phyloP scores from a whole-genome alignment of 495 filamentous ascomycete species.

The Podospora bellae-mahoneyi region DNA sequence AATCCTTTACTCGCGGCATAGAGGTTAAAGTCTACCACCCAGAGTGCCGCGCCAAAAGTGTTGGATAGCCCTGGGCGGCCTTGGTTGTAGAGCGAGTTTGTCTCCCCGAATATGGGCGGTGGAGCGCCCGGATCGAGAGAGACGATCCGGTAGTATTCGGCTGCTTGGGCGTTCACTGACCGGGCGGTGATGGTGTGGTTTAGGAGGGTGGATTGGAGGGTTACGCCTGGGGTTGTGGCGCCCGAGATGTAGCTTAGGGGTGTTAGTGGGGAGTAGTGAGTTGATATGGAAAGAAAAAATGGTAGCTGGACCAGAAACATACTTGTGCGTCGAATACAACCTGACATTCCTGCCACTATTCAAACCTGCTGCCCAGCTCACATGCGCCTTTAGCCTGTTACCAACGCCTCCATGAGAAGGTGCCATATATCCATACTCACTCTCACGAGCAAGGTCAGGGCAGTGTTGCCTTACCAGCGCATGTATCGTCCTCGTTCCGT shows the following conservation, averaged over 20 bases:
- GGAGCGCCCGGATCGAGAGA: constrained; percentile 37
- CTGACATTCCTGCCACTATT: constrained; percentile 50
- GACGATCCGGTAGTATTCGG: constrained; percentile 43
- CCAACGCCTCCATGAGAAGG: constrained; percentile 58
- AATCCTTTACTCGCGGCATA: constrained; percentile 56
- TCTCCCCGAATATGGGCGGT: constrained; percentile 63
- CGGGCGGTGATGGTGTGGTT: constrained; percentile 58
- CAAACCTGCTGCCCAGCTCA: constrained; percentile 52
- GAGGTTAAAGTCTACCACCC: constrained; percentile 65
- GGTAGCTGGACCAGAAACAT: constrained; percentile 18
- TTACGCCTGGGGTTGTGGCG: constrained; percentile 59
- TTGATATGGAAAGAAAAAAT: neutral
- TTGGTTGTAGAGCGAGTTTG: constrained; percentile 63
- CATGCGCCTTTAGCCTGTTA: constrained; percentile 51
- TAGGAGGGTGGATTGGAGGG: constrained; percentile 61
- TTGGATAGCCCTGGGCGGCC: constrained; percentile 62
- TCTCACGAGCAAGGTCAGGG: constrained; percentile 44
- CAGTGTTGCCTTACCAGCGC: constrained; percentile 48
- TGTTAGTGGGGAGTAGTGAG: constrained; percentile 17
- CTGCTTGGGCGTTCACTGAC: constrained; percentile 47
- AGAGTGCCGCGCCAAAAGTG: constrained; percentile 67
- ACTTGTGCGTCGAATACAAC: constrained; percentile 64
- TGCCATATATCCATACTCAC: constrained; percentile 52
- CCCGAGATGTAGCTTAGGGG: constrained; percentile 59
- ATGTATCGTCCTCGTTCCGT: constrained; percentile 51